Evolutionary conservation across 768 basidiomycete genomes (phyloP).

Genomic region (Kwoniella sp.): DNA sequence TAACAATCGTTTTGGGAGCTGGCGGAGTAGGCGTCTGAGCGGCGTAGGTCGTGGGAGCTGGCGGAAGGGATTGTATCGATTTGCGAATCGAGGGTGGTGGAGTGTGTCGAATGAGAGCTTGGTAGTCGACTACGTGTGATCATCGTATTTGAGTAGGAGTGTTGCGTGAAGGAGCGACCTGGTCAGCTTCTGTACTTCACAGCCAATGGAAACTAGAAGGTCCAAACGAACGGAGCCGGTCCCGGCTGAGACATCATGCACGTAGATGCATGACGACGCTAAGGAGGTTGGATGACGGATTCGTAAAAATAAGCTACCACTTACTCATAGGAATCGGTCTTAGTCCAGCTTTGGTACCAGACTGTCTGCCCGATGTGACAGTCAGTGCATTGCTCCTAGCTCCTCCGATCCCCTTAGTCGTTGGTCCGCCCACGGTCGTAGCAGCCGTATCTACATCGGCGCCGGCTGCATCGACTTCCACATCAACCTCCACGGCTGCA

Average conservation of each 20-base stretch:
- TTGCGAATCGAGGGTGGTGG: constrained; percentile 17
- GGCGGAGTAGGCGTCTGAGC: neutral
- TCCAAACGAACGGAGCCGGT: too few relatives aligned
- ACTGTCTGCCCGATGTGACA: constrained; percentile 6
- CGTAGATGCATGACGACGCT: too few relatives aligned
- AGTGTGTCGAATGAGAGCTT: constrained; percentile 32
- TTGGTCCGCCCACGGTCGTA: constrained; percentile 33
- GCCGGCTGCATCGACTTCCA: constrained; percentile 2
- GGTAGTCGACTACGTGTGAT: constrained; percentile 38
- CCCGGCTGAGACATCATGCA: too few relatives aligned
- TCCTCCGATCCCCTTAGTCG: constrained; percentile 27
- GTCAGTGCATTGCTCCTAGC: constrained; percentile 20
- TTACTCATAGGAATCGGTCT: constrained; percentile 42
- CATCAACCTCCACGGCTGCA: constrained; percentile 21
- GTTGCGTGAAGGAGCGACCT: too few relatives aligned
- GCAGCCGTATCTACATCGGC: constrained; percentile 26
- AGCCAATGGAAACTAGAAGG: too few relatives aligned
- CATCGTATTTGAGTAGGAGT: too few relatives aligned
- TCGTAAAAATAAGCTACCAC: neutral
- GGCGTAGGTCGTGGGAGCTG: constrained; percentile 11
- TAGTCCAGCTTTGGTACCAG: constrained; percentile 37
- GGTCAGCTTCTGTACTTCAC: too few relatives aligned
- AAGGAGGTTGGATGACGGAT: too few relatives aligned
- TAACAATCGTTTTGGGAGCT: constrained; percentile 28
- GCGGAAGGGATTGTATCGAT: constrained; percentile 5